Base-by-base conservation (phyloP, 1,284 basidiomycete genomes). In the Cryptococcus sp. region DNA sequence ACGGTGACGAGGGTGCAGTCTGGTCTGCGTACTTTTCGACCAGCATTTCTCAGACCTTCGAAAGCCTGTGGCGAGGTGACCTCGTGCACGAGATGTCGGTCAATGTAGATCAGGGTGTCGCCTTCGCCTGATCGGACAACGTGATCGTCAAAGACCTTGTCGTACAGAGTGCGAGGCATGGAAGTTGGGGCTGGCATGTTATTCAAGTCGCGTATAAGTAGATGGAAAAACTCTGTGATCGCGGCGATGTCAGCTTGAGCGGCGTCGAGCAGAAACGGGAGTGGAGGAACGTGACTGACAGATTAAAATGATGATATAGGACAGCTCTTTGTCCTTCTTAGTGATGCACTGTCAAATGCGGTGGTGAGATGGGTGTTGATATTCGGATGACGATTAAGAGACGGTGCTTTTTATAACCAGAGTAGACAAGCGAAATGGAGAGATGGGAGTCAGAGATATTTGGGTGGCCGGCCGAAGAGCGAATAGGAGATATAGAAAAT, bases 51-150 rank as follows among this genome's bases (percentile, higher is more conserved):
- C 85, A 97, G 81, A 74, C 93, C 93, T 78, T 96, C 93, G 69
- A 97, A 97, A 0, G 93, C 93, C 77, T 97, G 94, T 38, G 93
- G 93, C 62, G 89, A 93, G 19, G 94, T 96, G 52, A 97, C 93
- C 82, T 96, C 93, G 71, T 96, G 93, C 17, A 94, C 89, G 54
- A 97, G 85, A 78, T 97, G 93, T 55, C 93, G 93, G 81, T 96
- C 93, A 68, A 96, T 95, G 81, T 93, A 96, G 71, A 96, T 84
- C 63, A 96, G 84, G 25, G 90, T 88, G 55, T 91, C 84, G 53
- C 91, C 93, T 71, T 91, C 87, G 49, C 89, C 87, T 66, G 89
- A 86, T 66, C 84, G 65, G 45, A 96, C 88, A 72, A 94, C 85
- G 80, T 96, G 93, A 77, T 95, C 91, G 67, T 95, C 91, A 86